Conservation (phyloP, 371 early-diverging fungal genomes). For the Batkoa obscura region DNA sequence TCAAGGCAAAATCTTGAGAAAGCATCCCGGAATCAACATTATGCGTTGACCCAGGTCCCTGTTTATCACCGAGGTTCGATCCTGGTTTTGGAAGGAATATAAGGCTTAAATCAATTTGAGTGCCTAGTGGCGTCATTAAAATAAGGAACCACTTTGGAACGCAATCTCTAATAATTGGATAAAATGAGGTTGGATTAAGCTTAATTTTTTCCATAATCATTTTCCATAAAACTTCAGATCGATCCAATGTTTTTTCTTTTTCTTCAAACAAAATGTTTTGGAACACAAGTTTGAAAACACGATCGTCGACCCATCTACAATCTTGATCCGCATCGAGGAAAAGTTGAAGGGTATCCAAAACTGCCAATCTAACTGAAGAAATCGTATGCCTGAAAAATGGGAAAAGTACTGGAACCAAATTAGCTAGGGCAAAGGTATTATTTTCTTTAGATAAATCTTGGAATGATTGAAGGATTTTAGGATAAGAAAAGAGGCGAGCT, state of each 20-base stretch:
- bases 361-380: constrained; percentile 66
- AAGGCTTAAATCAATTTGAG: constrained; percentile 40
- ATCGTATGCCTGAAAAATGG: constrained; percentile 90
- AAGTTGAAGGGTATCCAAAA: constrained; percentile 51
- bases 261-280: constrained; percentile 87
- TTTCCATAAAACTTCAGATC: constrained; percentile 51
- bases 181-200: not conserved
- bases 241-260: constrained; percentile 34
- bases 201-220: constrained; percentile 19
- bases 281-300: constrained; percentile 54
- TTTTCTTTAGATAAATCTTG: constrained; percentile 11
- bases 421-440: constrained; percentile 23
- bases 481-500: constrained; percentile 54
- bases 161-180: constrained; percentile 7
- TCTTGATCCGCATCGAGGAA: constrained; percentile 46
- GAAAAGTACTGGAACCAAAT: constrained; percentile 64
- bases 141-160: constrained; percentile 16
- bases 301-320: constrained; percentile 54
- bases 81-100: constrained; percentile 19
- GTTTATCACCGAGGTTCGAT: constrained; percentile 10
- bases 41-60: constrained; percentile 18
- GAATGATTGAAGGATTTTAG: constrained; percentile 31
- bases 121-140: constrained; percentile 57
- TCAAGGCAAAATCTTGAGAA: constrained; percentile 70
- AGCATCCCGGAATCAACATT: constrained; percentile 82